Base-by-base conservation (phyloP, 129 eudicot genomes). In the Solidago caesia region DNA sequence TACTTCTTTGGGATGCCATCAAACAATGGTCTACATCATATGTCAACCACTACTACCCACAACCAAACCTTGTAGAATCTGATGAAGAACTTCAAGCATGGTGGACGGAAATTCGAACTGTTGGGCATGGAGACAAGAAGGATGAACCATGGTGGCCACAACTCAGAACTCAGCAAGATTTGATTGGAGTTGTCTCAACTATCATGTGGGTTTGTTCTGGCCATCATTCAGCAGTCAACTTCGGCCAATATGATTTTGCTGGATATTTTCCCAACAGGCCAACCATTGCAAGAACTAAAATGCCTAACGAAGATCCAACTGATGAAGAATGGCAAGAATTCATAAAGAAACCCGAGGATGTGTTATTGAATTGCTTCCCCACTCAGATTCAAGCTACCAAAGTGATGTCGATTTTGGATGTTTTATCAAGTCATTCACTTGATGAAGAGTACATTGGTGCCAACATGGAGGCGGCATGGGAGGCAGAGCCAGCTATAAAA, bases 141-240 rank as follows among this genome's bases (percentile, higher is more conserved):
- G 81, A 86, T 27, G 81, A 82, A 74, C 83, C 90, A 43, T 82
- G 90, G 90, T 86, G 85, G 90, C 85, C 90, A 1, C 47, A 57
- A 29, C 81, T 78, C 74, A 69, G 41, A 64, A 79, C 83, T 4
- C 81, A 48, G 57, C 16, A 76, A 5, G 85, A 81, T 47, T 29
- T 81, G 6, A 76, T 76, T n/a, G 26, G 15, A 64, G 8, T 81
- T 3, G 65, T 71, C 52, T 29, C 85, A 13, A 81, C 81, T 7
- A 81, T 81, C 56, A 81, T 71, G 73, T 81, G 85, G 85, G 78
- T 81, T 7, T 10, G 70, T 7, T 76, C 85, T 1, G 85, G 70
- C 49, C 89, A 85, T 76, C 89, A 85, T 58, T 73, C 88, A 11
- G 88, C 85, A 0, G 88, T 84, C 68, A 84, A 84, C 79, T 84